Evolutionary conservation across 106 monocot genomes (phyloP).

Genomic region (Acorus gramineus): DNA sequence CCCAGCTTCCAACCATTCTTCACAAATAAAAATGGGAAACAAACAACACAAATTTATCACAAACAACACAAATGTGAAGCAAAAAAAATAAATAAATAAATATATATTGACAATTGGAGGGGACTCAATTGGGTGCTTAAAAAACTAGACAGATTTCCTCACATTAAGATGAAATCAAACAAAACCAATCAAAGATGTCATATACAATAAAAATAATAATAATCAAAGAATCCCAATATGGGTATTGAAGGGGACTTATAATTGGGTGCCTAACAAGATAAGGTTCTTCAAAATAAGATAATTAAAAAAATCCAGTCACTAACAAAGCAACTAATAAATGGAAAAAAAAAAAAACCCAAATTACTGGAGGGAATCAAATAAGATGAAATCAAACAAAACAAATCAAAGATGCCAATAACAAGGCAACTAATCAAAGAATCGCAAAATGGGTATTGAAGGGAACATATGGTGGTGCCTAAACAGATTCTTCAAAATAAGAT

Average conservation of each 20-base stretch:
- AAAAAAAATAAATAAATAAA: too few relatives aligned
- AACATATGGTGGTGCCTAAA: background rate
- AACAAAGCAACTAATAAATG: background rate
- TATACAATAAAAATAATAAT: background rate
- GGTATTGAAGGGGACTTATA: too few relatives aligned
- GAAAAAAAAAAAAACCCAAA: background rate
- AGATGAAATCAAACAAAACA: background rate
- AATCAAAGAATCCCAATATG: too few relatives aligned
- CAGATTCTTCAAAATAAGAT: too few relatives aligned
- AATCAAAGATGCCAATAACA: background rate
- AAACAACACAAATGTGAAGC: too few relatives aligned
- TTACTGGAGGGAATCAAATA: background rate
- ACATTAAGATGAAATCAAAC: too few relatives aligned
- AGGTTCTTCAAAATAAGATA: background rate
- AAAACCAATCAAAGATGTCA: too few relatives aligned
- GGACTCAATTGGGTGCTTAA: too few relatives aligned
- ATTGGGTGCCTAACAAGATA: too few relatives aligned
- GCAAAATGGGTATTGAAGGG: background rate
- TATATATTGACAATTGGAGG: too few relatives aligned
- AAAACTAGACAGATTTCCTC: too few relatives aligned
- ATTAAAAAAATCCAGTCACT: background rate
- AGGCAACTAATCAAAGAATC: background rate
- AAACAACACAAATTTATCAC: too few relatives aligned
- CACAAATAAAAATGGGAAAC: background rate
- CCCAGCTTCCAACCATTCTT: conserved; percentile 87